Evolutionary conservation across 257 asterid species (phyloP).

Genomic region (Nicotiana paniculata): DNA sequence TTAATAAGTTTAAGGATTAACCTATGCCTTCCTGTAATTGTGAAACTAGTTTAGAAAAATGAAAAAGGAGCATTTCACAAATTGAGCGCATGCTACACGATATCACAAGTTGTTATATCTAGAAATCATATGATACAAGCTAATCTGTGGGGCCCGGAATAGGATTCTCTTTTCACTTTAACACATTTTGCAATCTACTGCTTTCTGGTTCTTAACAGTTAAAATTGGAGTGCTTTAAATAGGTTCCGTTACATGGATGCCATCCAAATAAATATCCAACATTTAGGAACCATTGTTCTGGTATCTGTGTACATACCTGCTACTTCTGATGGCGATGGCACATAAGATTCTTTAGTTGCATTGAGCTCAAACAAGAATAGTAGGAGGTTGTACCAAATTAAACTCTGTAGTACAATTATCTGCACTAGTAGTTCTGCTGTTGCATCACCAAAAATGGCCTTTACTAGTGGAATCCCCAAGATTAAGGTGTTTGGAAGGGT

Average conservation of each 20-base stretch:
- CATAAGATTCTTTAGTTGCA: constrained; percentile 42
- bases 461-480: constrained; percentile 71
- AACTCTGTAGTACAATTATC: constrained; percentile 77
- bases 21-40: background rate
- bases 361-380: constrained; percentile 67
- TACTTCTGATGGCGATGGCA: constrained; percentile 29
- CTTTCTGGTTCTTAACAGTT: constrained; percentile 3
- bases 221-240: background rate
- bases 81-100: background rate
- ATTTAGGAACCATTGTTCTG: background rate
- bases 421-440: constrained; percentile 49
- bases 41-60: background rate
- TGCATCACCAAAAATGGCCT: constrained; percentile 75
- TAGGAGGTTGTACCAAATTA: constrained; percentile 80
- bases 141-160: constrained; percentile 3
- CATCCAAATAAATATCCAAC: background rate
- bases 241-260: background rate
- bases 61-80: background rate
- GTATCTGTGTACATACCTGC: constrained; percentile 37
- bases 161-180: background rate
- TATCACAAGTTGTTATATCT: background rate
- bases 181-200: background rate
- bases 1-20: background rate
- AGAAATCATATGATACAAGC: background rate
- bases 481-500: constrained; percentile 79